Evolutionary conservation across 164 flowering plant species (phyloP).

Genomic region (Amborella trichopoda): DNA sequence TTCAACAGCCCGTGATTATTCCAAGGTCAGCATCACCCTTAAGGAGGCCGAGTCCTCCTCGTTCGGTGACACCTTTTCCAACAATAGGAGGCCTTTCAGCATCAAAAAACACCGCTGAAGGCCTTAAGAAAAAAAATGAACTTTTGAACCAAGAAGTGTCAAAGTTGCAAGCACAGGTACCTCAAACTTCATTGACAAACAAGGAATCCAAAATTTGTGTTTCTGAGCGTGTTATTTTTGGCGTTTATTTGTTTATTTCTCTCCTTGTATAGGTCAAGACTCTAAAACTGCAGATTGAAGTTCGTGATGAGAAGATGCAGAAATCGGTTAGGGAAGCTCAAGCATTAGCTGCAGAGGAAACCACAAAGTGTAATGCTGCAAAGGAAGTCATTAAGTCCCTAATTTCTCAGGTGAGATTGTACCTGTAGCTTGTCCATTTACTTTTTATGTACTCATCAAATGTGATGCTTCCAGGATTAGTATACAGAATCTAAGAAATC

Average conservation of each 20-base stretch:
- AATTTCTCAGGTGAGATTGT: constrained; percentile 57
- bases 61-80: constrained; percentile 31
- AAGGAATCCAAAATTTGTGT: not conserved
- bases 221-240: not conserved
- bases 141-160: constrained; percentile 55
- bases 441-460: not conserved
- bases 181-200: not conserved
- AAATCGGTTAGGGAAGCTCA: constrained; percentile 30
- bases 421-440: not conserved
- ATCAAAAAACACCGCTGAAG: constrained; percentile 62
- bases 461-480: not conserved
- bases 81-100: constrained; percentile 7
- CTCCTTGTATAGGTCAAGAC: constrained; percentile 31
- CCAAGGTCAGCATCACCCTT: constrained; percentile 60
- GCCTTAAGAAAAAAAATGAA: constrained; percentile 64
- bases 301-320: constrained; percentile 49
- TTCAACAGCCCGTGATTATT: constrained; percentile 12
- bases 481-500: not conserved
- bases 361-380: constrained; percentile 30
- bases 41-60: constrained; percentile 71
- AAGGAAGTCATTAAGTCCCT: constrained; percentile 40
- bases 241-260: not conserved
- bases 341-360: constrained; percentile 34
- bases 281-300: constrained; percentile 48
- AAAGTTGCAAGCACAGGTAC: constrained; percentile 58